Conservation (phyloP, 305 asterid genomes). For the Petunia hybrid region DNA sequence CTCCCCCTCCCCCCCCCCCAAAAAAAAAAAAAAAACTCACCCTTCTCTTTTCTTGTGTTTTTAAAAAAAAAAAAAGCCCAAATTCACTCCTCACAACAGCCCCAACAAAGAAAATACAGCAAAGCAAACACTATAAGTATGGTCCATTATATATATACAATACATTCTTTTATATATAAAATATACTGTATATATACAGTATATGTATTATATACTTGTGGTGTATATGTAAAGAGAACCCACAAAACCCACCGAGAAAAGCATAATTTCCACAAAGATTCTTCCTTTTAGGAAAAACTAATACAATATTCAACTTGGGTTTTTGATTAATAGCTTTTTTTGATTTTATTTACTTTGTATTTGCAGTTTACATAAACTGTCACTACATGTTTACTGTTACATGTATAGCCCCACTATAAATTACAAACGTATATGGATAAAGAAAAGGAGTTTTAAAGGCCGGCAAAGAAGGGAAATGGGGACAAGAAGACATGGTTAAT, state of each 20-base stretch:
- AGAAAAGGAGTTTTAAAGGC: conserved; percentile 34
- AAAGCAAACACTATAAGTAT: conserved; percentile 41
- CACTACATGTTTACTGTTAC: neutral
- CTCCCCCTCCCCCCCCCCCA: neutral
- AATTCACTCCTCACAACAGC: conserved; percentile 44
- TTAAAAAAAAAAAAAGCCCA: conserved; percentile 43
- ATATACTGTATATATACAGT: neutral
- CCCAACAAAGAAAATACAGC: conserved; percentile 40
- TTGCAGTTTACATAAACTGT: neutral
- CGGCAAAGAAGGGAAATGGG: conserved; percentile 45
- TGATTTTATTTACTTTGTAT: neutral
- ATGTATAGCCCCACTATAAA: neutral
- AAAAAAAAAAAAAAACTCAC: too few species aligned
- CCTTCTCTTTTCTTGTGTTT: conserved; percentile 37
- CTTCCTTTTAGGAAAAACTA: conserved; percentile 35
- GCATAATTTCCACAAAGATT: conserved; percentile 48
- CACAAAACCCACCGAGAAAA: conserved; percentile 38
- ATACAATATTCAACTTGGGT: conserved; percentile 26
- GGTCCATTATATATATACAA: conserved; percentile 47
- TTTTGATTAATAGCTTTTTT: conserved; percentile 36
- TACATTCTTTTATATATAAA: conserved; percentile 28
- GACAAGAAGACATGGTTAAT: conserved; percentile 67
- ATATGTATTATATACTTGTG: neutral
- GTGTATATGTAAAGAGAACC: conserved; percentile 29
- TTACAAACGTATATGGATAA: neutral